Evolutionary conservation across 2,329 filamentous ascomycete species (phyloP), one percentile per base, ranked within the genome.

Genomic region (Capronia americana): DNA sequence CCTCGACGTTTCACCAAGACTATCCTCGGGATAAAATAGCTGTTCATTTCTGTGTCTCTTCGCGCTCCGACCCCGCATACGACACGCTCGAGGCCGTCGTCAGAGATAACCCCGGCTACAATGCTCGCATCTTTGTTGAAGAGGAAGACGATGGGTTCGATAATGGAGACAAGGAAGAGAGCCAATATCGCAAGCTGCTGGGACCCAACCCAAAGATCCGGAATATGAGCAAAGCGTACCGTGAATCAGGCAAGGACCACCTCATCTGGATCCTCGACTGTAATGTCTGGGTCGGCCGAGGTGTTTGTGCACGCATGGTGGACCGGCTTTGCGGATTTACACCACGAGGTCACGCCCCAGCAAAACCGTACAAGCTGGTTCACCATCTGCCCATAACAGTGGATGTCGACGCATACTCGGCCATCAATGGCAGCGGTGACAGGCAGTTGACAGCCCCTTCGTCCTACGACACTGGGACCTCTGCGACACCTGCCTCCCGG

Each of bases 161-260:
- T 32, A 44, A 63, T 17, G 53, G 57, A 3, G 78, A 79, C 11
- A 84, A 83, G 61, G 79, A 83, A 55, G 74, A 79, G 57, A 38
- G 55, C 53, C 79, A 85, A 69, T 84, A 87, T 64, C 58, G 58
- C 48, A 17, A 24, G 11, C 61, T 32, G 17, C 84, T 98, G 64
- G 96, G 96, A 0, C 95, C 95, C 1, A 99, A 99, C 75, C 95
- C 95, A n/a, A 99, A 99, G 82, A 96, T 99, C 73, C 86, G 95
- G 58, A 99, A 99, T 77, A 92, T 98, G 84, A 97, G 93, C 76
- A 87, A 92, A 51, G 93, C 92, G 2, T 99, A 97, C 76, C 84
- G 93, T 30, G 93, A 98, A 75, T 92, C 93, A 1, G 58, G 48
- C 28, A 89, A 90, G 70, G 90, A 91, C 1, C 93, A 97, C 75